A percentile compares a stretch with the other conserved stretches of the same genome.
phyloP scores from a whole-genome alignment of 1,284 basidiomycete species.

The Omphalotus olearius region DNA sequence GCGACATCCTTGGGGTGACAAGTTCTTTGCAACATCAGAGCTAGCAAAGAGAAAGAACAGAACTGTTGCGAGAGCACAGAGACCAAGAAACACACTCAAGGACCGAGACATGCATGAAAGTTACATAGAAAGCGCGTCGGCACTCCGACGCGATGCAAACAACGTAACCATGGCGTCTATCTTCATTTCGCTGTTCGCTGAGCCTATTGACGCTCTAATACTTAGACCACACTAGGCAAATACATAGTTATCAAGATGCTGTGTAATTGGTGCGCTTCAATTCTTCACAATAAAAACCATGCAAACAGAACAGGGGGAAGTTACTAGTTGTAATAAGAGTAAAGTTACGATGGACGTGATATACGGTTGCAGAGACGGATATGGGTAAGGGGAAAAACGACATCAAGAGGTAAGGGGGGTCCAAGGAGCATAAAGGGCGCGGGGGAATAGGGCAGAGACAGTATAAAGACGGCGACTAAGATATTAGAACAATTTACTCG shows the following conservation, averaged over 20 bases:
- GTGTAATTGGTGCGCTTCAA: slow-evolving; percentile 5
- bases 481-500: slow-evolving; percentile 40
- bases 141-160: background rate
- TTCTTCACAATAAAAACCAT: slow-evolving; percentile 10
- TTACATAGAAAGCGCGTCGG: background rate
- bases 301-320: background rate
- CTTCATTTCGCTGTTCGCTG: too few species aligned
- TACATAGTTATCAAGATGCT: background rate
- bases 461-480: slow-evolving; percentile 22
- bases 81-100: slow-evolving; percentile 17
- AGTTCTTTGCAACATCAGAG: slow-evolving; percentile 32
- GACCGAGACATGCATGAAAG: slow-evolving; percentile 11
- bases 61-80: slow-evolving; percentile 26
- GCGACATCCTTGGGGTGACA: slow-evolving; percentile 86
- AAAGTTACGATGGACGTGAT: slow-evolving; percentile 1
- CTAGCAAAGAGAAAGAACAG: slow-evolving; percentile 36
- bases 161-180: background rate
- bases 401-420: background rate
- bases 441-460: slow-evolving; percentile 17
- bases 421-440: slow-evolving; percentile 13
- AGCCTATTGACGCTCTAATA: background rate
- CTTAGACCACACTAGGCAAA: too few species aligned
- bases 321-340: slow-evolving; percentile 9
- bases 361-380: slow-evolving; percentile 1
- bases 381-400: background rate